These are phyloP conservation scores for Brassica cretica DNA, from an alignment of 345 rosid genomes.

Conservation along the genomic window DNA sequence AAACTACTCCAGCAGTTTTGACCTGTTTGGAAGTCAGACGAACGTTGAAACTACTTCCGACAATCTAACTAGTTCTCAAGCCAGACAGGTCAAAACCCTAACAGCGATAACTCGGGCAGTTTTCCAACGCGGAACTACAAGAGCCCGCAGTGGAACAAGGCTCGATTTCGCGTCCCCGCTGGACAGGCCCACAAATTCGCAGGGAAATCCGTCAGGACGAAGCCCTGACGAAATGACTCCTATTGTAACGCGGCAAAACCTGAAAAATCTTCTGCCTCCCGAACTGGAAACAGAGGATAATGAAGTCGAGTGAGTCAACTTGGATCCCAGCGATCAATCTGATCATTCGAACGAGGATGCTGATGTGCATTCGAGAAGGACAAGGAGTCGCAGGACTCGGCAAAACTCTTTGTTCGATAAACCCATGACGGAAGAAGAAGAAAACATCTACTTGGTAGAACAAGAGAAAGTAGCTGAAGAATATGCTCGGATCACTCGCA, in stretches of 20 bases:
- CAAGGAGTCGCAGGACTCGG: not conserved
- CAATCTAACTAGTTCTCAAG: not conserved
- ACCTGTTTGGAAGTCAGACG: not conserved
- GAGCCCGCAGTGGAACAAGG: not conserved
- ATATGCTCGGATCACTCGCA: too few species aligned
- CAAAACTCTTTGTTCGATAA: not conserved
- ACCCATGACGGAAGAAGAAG: not conserved
- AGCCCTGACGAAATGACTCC: not conserved
- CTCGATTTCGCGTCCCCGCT: not conserved
- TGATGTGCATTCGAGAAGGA: not conserved
- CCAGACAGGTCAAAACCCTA: not conserved
- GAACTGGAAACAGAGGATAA: not conserved
- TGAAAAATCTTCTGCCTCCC: not conserved
- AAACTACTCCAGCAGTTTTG: not conserved
- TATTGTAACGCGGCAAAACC: not conserved
- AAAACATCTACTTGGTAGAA: too few species aligned
- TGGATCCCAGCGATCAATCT: not conserved
- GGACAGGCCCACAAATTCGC: not conserved
- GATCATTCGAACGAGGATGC: not conserved
- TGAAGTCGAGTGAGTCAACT: not conserved
- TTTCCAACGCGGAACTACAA: too few species aligned
- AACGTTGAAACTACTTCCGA: too few species aligned
- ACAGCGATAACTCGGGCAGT: not conserved
- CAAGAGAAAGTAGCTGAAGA: too few species aligned
- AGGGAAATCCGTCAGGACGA: not conserved